Percentiles rank a stretch among this genome's conserved stretches.
Conservation (phyloP, 2,329 filamentous ascomycete genomes). For the Westerdykella aurantiaca region DNA sequence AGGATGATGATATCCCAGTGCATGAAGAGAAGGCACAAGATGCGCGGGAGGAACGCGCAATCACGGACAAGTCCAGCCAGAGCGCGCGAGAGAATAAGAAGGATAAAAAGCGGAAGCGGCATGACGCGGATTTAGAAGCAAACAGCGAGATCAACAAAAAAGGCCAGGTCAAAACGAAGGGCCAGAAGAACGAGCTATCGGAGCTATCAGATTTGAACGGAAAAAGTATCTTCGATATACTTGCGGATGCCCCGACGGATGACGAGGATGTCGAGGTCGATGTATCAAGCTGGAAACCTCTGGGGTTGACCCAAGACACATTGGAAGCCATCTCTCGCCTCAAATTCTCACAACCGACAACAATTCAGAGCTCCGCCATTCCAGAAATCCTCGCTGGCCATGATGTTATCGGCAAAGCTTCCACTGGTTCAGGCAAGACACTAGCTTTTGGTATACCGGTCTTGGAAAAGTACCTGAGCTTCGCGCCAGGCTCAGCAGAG, state of each 20-base stretch:
- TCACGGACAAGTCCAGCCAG: constrained; percentile 20
- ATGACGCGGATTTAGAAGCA: constrained; percentile 5
- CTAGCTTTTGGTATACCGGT: constrained; percentile 93
- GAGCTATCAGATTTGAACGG: constrained; percentile 11
- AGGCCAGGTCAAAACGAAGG: constrained; percentile 19
- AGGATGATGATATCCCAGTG: constrained; percentile 5
- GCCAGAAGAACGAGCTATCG: constrained; percentile 2
- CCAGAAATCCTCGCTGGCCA: constrained; percentile 76
- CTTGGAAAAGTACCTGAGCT: constrained; percentile 68
- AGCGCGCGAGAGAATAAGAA: constrained; percentile 41
- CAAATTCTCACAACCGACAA: constrained; percentile 73
- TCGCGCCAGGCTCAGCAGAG: constrained; percentile 30
- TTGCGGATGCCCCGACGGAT: constrained; percentile 48
- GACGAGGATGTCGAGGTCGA: constrained; percentile 58
- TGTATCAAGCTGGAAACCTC: constrained; percentile 69
- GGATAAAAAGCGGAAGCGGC: constrained; percentile 6
- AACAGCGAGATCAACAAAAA: constrained; percentile 16
- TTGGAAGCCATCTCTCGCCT: constrained; percentile 71
- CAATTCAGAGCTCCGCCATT: constrained; percentile 74
- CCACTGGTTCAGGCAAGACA: constrained; percentile 95
- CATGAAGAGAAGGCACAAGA: constrained; percentile 37
- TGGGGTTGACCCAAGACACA: constrained; percentile 67
- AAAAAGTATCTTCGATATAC: constrained; percentile 48
- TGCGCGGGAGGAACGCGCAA: not conserved
- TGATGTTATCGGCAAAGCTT: constrained; percentile 92